phyloP scores from a whole-genome alignment of 345 rosid species.

The Pistacia vera region DNA sequence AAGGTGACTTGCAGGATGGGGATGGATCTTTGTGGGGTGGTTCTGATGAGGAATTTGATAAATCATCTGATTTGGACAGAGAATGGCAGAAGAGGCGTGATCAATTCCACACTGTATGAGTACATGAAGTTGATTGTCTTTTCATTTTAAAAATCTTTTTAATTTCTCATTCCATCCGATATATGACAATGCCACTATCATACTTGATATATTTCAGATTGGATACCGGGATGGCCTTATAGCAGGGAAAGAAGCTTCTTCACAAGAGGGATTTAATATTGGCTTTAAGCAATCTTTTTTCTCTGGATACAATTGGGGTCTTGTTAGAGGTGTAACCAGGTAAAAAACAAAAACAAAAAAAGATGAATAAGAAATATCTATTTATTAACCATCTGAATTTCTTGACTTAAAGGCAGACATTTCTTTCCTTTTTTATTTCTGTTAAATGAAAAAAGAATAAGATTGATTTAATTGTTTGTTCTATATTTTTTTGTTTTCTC shows the following conservation, averaged over 20 bases:
- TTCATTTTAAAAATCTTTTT: not conserved
- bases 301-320: conserved; percentile 72
- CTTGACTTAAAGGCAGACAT: not conserved
- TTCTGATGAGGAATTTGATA: conserved; percentile 47
- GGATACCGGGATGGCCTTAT: conserved; percentile 85
- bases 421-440: not conserved
- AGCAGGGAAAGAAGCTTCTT: conserved; percentile 75
- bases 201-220: conserved; percentile 34
- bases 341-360: conserved; percentile 24
- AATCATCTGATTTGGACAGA: conserved; percentile 38
- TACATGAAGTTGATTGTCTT: not conserved
- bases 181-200: not conserved
- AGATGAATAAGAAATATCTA: not conserved
- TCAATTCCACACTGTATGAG: conserved; percentile 49
- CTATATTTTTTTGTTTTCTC: conserved; percentile 6
- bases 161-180: not conserved
- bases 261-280: conserved; percentile 77
- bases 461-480: not conserved
- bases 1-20: conserved; percentile 27
- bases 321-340: conserved; percentile 81
- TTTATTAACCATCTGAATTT: not conserved
- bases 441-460: no score
- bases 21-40: conserved; percentile 48
- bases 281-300: conserved; percentile 73
- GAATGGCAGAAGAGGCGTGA: conserved; percentile 49